Evolutionary conservation across 2,329 filamentous ascomycete species (phyloP), one percentile per base, ranked within the genome.

Genomic region (Xylaria sp.): DNA sequence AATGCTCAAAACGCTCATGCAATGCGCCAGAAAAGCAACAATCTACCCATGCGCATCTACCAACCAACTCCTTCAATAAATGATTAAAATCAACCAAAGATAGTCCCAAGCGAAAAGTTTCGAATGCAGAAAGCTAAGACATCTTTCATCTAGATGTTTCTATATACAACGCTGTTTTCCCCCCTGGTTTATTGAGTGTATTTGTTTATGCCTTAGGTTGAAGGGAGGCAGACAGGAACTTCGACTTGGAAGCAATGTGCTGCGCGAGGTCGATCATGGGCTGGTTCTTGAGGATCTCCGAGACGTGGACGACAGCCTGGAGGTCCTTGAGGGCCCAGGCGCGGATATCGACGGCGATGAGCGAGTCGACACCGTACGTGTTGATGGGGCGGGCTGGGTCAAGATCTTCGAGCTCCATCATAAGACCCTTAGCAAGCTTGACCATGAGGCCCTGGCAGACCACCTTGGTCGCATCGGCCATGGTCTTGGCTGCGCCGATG

Each of bases 381-480:
- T 71, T 71, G 59, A 72, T 69, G 6, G 70, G 70, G 19, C 69
- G 66, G 17, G 65, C 50, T 43, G 67, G 69, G 61, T 72, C 71
- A 37, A 73, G 66, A 19, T 73, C 72, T 51, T 72, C 70, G 25
- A 74, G 66, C 56, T 74, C 70, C 71, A 71, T 72, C 70, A 72
- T 73, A 58, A 73, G 65, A 51, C 69, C 69, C 65, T 71, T 72
- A 45, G 70, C 69, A 12, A 73, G 67, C 69, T 71, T 72, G 23
- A 55, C 64, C 70, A 72, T 72, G 33, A 74, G 68, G 8, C 69
- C 70, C 40, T 67, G 58, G 55, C 70, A 70, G 33, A 73, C 70
- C 19, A 65, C 53, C 38, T 53, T 59, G 46, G 57, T 69, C 15
- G 65, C 71, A 14, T 72, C 70, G 15, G 60, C 61, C 37, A 67